phyloP scores from a whole-genome alignment of 345 rosid species.

The Gossypium anomalum region DNA sequence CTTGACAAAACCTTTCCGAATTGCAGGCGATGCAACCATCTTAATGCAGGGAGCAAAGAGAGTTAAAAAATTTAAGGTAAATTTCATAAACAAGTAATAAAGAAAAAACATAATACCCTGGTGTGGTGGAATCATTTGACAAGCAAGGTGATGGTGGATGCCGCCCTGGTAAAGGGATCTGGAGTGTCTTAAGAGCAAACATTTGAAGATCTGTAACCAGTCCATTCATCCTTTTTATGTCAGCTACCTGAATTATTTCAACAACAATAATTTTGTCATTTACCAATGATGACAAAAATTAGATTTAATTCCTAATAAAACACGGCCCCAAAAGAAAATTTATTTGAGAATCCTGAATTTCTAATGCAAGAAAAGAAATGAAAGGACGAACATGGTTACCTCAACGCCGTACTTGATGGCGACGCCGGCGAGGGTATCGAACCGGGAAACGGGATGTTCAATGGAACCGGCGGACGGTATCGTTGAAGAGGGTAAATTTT shows the following conservation, averaged over 20 bases:
- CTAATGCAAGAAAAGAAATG: no score
- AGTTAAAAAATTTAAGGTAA: no score
- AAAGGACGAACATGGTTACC: slow-evolving; percentile 30
- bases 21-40: no score
- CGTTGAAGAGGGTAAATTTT: slow-evolving; percentile 30
- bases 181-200: slow-evolving; percentile 74
- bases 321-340: no score
- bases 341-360: no score
- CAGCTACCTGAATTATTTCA: slow-evolving; percentile 56
- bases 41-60: no score
- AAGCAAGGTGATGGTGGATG: slow-evolving; percentile 72
- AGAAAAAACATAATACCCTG: slow-evolving; percentile 35
- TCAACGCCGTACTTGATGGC: slow-evolving; percentile 95
- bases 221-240: slow-evolving; percentile 75
- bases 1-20: no score
- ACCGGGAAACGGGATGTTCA: slow-evolving; percentile 65
- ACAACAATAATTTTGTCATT: slow-evolving; percentile 1
- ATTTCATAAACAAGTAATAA: no score
- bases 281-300: background rate
- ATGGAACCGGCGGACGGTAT: slow-evolving; percentile 36
- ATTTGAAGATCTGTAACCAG: slow-evolving; percentile 83
- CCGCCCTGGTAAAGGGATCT: slow-evolving; percentile 81
- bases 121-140: slow-evolving; percentile 33
- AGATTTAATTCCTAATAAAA: background rate
- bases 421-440: slow-evolving; percentile 89